Conservation (phyloP, 306 rosid species). For the Crotalaria pallida region DNA sequence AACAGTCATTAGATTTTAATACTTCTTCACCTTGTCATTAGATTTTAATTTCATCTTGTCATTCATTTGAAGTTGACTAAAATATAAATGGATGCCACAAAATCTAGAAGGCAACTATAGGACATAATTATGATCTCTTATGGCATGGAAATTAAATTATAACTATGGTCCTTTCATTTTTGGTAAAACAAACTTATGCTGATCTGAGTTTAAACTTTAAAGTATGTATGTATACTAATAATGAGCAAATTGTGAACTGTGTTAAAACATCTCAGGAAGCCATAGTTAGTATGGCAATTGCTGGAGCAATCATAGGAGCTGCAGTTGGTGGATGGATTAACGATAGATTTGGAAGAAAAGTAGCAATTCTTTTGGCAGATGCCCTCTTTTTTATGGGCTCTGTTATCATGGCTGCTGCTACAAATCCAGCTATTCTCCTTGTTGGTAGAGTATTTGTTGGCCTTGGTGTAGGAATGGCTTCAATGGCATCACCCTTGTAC, state of each 20-base stretch:
- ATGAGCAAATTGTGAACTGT: background rate
- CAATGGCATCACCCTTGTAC: constrained; percentile 63
- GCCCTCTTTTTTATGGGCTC: constrained; percentile 45
- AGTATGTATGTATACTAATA: background rate
- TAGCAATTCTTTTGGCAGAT: constrained; percentile 45
- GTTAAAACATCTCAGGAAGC: constrained; percentile 34
- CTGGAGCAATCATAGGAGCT: constrained; percentile 70
- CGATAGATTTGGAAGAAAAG: constrained; percentile 46
- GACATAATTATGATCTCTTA: background rate
- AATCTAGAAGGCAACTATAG: background rate
- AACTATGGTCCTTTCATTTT: background rate
- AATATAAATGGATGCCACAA: background rate
- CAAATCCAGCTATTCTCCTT: constrained; percentile 31
- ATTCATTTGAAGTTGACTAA: background rate
- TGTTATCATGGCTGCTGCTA: constrained; percentile 43
- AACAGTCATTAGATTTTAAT: no score
- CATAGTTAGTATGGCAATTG: constrained; percentile 58
- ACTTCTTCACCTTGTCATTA: no score
- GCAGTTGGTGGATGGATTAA: constrained; percentile 60
- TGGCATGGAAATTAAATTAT: no score
- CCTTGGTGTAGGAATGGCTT: constrained; percentile 67
- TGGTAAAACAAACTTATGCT: background rate
- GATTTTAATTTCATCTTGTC: no score
- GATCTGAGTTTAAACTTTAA: background rate
- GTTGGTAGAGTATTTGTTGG: constrained; percentile 53